These are phyloP conservation scores for Macroventuria anomochaeta DNA, from an alignment of 2,329 filamentous ascomycete genomes.

Conservation along the genomic window DNA sequence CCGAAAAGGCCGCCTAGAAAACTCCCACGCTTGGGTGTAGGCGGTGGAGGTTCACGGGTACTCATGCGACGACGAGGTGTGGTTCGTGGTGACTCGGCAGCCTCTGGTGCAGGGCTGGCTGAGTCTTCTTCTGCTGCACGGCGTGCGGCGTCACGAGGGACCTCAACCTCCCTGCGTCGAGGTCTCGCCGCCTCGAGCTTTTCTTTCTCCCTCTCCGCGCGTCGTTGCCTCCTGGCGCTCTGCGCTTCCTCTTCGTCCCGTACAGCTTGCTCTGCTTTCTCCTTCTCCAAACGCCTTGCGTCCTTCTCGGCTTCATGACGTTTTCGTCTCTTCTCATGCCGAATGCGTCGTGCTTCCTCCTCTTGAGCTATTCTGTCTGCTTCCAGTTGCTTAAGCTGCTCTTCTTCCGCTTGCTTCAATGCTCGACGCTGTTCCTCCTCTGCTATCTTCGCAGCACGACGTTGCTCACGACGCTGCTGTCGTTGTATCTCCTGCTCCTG, in stretches of 20 bases:
- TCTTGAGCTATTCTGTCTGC: conserved; percentile 30
- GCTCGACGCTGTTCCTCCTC: conserved; percentile 37
- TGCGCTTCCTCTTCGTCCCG: conserved; percentile 33
- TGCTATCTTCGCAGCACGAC: conserved; percentile 32
- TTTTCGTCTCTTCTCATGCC: conserved; percentile 36
- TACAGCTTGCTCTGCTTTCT: conserved; percentile 9
- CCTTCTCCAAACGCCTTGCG: conserved; percentile 5
- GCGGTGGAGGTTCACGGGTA: conserved; percentile 35
- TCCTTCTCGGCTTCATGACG: conserved; percentile 35
- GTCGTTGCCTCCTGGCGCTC: conserved; percentile 32
- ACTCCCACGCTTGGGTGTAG: conserved; percentile 36
- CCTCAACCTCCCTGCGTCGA: conserved; percentile 22
- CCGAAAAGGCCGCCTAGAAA: conserved; percentile 43
- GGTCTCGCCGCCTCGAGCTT: conserved; percentile 22
- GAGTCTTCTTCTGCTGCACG: conserved; percentile 37
- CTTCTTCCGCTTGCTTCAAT: conserved; percentile 26
- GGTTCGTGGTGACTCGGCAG: conserved; percentile 31
- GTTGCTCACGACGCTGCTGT: conserved; percentile 38
- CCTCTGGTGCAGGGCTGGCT: conserved; percentile 23
- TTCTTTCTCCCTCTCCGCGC: conserved; percentile 37
- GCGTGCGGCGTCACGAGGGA: conserved; percentile 37
- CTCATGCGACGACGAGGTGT: conserved; percentile 30
- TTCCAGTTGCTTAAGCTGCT: conserved; percentile 29
- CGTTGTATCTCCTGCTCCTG: conserved; percentile 31
- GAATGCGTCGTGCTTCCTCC: conserved; percentile 37